Base-by-base conservation (phyloP, 2,329 filamentous ascomycete genomes). In the Rutstroemia sp. region DNA sequence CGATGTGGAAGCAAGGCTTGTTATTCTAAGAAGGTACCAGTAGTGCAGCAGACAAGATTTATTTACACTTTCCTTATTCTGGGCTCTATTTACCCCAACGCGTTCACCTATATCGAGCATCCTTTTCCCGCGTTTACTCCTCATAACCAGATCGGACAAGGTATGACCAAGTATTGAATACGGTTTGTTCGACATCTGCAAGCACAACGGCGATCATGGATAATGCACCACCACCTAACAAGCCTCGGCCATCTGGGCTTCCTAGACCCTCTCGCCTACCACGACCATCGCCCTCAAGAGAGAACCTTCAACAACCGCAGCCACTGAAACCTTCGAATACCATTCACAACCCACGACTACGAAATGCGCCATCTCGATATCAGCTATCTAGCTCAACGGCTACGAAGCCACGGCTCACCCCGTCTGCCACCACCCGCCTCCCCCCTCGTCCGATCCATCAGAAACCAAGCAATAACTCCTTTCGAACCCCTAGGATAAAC, bases 211-310 rank as follows among this genome's bases (percentile, higher is more conserved):
- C 53, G 25, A 59, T 14, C 46, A 69, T 69, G 67, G 67, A 69
- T 51, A 65, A 34, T 34, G 30, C 61, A 39, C 60, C 63, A 39
- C 60, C 63, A 16, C 30, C 17, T 40, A 61, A 58, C 30, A 57
- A 47, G 9, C 48, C 60, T 27, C 61, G 58, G 38, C 64, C 64
- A 17, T 67, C 64, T 49, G 64, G 60, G 12, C 73, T 82, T 51
- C 79, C 80, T 57, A 73, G 79, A 46, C 73, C 75, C 45, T 82
- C 79, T 21, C 75, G 76, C 61, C 71, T 83, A 48, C 80, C 80
- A 54, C 74, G 74, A 51, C 69, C 76, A 16, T 72, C 76, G 50
- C 73, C 70, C 7, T 79, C 77, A 8, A 72, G 71, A 62, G 78
- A 78, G 38, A 74, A 72, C 59, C 66, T 78, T 27, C 72, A 72